Base-by-base conservation (phyloP, 2,329 filamentous ascomycete species). In the Ceratocystis cubensis region DNA sequence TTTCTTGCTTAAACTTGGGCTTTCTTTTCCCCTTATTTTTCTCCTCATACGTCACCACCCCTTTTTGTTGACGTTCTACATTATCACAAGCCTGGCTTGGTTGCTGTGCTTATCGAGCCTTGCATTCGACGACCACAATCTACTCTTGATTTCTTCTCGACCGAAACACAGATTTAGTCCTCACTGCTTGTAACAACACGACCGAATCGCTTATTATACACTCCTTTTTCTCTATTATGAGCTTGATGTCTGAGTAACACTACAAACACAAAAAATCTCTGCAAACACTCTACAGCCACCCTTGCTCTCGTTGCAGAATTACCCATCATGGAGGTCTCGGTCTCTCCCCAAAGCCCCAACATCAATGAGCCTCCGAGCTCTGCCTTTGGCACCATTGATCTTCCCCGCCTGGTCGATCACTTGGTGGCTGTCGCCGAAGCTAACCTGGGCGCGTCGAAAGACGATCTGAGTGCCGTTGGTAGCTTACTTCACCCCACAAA, bases 401-500 rank as follows among this genome's bases (percentile, higher is more conserved):
- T 88, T n/a, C 79, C 78, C 70, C 78, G 83, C 71, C 81, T 92
- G 64, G 80, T 92, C 70, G 85, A 91, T 68, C 86, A 93, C 75
- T 79, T 93, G 69, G 81, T 82, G 48, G 81, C 84, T 68, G 83
- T 92, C 67, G 83, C 91, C 71, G 82, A 86, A 75, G 83, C 89
- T 67, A 88, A 88, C 70, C 82, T 93, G 61, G 89, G 89, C 70
- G 88, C 89, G 71, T 84, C 84, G 67, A 85, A 85, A 73, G 81
- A 84, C 69, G 93, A 99, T 73, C 84, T 99, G 65, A 86, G 93
- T 75, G 83, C 84, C 70, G 79, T 86, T 17, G 91, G 89, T 69
- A 96, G 90, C 78, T 80, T 99, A 76, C 81, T 99, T 69, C 91
- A 91, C 67, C 81, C 86, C 72, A 77, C 81, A 67, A 84, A 82